Evolutionary conservation across 2,329 filamentous ascomycete genomes (phyloP), one percentile per base, ranked within the genome.

Genomic region (Claviceps sp.): DNA sequence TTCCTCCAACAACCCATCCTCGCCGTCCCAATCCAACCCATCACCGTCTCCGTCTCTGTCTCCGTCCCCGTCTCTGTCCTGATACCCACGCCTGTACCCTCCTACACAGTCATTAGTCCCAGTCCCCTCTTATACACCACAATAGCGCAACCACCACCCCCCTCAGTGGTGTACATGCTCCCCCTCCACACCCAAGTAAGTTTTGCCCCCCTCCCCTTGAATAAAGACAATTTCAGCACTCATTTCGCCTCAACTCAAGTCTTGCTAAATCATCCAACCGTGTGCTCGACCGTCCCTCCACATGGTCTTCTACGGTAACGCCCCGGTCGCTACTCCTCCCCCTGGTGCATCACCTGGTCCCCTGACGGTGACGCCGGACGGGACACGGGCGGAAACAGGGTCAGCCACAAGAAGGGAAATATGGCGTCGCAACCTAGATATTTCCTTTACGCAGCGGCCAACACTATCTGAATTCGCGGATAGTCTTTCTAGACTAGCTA

Each of bases 1-100:
- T 56, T 59, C 44, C 58, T 63, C 43, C 62, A 60, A 22, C 55
- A 59, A 13, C 60, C 62, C 22, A 49, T 63, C 41, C 60, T 66
- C n/a, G 44, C 36, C 37, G 42, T 26, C 36, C 54, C 36, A 34
- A 42, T 26, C 34, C 54, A 26, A 18, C 16, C 52, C 30, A n/a
- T 45, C 9, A 8, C 24, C 8, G 16, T 22, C 30, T 7, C 9
- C 18, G 18, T n/a, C 7, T 6, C 18, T 48, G 16, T 7, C 16
- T 16, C 30, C 3, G n/a, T 47, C 18, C 20, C 22, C 18, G 30
- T 30, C 34, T 24, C 9, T 13, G 14, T 36, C 11, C 7, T 18
- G 13, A 16, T 45, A 4, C 2, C 43, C 5, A 45, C 26, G 11
- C 26, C 26, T 6, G 6, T 49, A 6, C n/a, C n/a, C 1, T 14